A percentile compares a stretch with the other conserved stretches of the same genome.
Evolutionary conservation across 2,329 filamentous ascomycete species (phyloP).

Genomic region (Myriosclerotinia scirpicola): DNA sequence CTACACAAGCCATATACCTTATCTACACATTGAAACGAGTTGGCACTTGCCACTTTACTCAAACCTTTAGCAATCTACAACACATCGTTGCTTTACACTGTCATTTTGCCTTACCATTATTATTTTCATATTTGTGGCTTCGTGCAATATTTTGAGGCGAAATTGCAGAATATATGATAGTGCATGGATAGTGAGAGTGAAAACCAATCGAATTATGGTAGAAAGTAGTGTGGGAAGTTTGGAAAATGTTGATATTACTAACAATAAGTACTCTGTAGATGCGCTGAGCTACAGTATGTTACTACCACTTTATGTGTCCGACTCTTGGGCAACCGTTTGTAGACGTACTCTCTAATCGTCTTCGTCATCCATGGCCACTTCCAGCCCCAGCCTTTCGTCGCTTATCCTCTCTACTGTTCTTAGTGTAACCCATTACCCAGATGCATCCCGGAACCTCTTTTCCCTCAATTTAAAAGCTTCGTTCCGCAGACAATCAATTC

Average conservation of each 20-base stretch:
- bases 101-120: not conserved
- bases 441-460: too few species aligned
- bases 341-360: not conserved
- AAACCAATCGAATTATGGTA: not conserved
- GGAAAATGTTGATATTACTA: too few species aligned
- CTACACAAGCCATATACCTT: too few species aligned
- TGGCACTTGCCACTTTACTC: not conserved
- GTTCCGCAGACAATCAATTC: not conserved
- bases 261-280: too few species aligned
- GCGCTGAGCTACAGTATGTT: not conserved
- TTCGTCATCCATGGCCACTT: not conserved
- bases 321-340: not conserved
- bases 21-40: too few species aligned
- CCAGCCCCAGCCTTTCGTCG: not conserved
- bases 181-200: not conserved
- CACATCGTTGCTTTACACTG: not conserved
- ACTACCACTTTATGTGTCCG: not conserved
- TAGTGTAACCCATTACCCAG: not conserved
- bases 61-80: not conserved
- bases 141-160: not conserved
- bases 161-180: too few species aligned
- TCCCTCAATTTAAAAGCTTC: not conserved
- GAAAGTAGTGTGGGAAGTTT: not conserved
- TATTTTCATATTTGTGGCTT: not conserved
- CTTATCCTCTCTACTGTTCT: not conserved